phyloP scores from a whole-genome alignment of 164 flowering plant species.

The Malania oleifera region DNA sequence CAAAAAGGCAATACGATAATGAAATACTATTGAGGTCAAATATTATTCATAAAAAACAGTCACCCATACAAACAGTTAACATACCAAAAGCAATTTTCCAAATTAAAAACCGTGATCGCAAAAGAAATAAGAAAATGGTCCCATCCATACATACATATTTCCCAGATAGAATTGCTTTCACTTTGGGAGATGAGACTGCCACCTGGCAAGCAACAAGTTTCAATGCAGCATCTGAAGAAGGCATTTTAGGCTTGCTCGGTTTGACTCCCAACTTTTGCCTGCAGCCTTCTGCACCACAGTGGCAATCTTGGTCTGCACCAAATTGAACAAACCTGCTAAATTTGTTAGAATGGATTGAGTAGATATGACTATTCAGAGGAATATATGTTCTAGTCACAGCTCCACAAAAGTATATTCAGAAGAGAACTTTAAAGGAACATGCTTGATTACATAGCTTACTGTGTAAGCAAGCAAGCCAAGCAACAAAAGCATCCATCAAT shows the following conservation, averaged over 20 bases:
- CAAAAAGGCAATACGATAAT: too few relatives aligned
- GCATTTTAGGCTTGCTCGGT: slow-evolving; percentile 65
- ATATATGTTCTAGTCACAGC: too few relatives aligned
- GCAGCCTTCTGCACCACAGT: slow-evolving; percentile 86
- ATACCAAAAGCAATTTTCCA: too few relatives aligned
- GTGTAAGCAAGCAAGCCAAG: neutral
- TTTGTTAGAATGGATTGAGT: slow-evolving; percentile 28
- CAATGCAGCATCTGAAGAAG: slow-evolving; percentile 64
- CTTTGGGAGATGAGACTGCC: slow-evolving; percentile 44
- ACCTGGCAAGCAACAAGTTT: slow-evolving; percentile 63
- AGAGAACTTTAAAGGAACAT: neutral
- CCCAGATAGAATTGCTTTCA: slow-evolving; percentile 35
- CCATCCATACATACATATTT: slow-evolving; percentile 24
- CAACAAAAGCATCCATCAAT: neutral
- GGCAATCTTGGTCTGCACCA: slow-evolving; percentile 99
- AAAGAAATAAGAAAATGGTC: too few relatives aligned
- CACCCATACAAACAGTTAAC: too few relatives aligned
- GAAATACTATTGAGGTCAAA: too few relatives aligned
- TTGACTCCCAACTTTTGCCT: slow-evolving; percentile 82
- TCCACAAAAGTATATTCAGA: neutral
- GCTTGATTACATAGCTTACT: neutral
- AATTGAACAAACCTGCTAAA: slow-evolving; percentile 96
- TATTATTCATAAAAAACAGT: too few relatives aligned
- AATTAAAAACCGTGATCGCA: too few relatives aligned
- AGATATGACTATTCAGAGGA: neutral